Evolutionary conservation across 1,284 basidiomycete species (phyloP), one percentile per base, ranked within the genome.

Genomic region (Puccinia triticina): DNA sequence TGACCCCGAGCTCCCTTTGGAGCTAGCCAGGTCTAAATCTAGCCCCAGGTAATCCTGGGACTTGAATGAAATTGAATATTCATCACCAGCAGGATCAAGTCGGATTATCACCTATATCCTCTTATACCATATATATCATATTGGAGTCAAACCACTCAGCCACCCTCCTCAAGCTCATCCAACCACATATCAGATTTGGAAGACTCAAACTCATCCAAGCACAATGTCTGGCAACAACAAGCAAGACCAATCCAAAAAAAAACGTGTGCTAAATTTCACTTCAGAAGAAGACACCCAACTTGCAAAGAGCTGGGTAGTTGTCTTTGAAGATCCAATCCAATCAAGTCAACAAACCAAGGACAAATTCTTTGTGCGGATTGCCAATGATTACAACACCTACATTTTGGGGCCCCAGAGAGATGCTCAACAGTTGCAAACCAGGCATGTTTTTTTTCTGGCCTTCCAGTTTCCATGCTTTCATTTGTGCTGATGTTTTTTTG

Each of bases 11-110:
- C 53, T 55, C 53, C 53, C 4, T 55, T 55, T 55, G 53, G 53
- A 55, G 53, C 53, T 55, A 55, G 53, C 23, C 53, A 21, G 53
- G 53, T 55, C 53, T 55, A 55, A 55, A 55, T 55, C 53, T 55
- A 55, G 53, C 53, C 10, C 53, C 53, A 8, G 53, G 18, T 55
- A 55, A 55, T 55, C 53, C 53, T 55, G 10, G 53, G 53, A 55
- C 53, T 55, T 12, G 23, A 55, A 21, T 8, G 11, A 55, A 55
- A 5, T 55, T 55, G 53, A 55, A 55, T 55, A 55, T 55, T 55
- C 53, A 55, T 55, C 53, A 55, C 10, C 53, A 55, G 11, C 53
- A 21, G 53, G 53, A 55, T 55, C 23, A 55, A 55, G 53, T 8
- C 10, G 53, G 53, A 55, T 55, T 55, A 55, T 12, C 53, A 55